Base-by-base conservation (phyloP, 495 filamentous ascomycete genomes). In the Hypoxylon lienhwacheense region DNA sequence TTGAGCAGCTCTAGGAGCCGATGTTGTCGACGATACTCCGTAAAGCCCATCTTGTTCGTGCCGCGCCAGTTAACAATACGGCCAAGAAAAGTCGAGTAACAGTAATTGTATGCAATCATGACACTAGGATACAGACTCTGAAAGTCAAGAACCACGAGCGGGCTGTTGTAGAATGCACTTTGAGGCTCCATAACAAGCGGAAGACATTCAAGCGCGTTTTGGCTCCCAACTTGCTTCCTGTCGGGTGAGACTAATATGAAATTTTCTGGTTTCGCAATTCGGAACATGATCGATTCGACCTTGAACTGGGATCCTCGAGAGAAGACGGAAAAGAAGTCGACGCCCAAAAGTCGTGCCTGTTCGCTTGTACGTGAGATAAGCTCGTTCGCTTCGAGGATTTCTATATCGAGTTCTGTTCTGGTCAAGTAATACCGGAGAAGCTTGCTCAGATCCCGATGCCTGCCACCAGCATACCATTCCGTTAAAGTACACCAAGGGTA, bases 21-120 rank as follows among this genome's bases (percentile, higher is more conserved):
- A 8, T 84, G 79, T 57, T 88, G 77, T 47, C 95, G 79, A 47
- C 84, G 72, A 71, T 91, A 96, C 47, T 96, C 85, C 29, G 81
- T 78, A 61, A 98, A 95, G 0, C 93, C 93, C 86, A 98, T 88
- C 71, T 98, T 98, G 71, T 93, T 91, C 37, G 82, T 83, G 11
- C 91, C 91, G 19, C 89, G 81, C 93, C 92, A 96, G 60, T 80
- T 80, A 16, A 84, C 79, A 22, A 92, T 82, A 37, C 93, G 83
- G 2, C 93, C 93, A 5, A 98, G 80, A 56, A 90, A 98, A 0
- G 93, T 98, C 0, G 93, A 97, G 68, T 98, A 98, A 73, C 93
- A 98, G 71, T 97, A 96, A 66, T 98, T 98, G 71, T 98, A 97
- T 0, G 93, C 93, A 60, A 98, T 97, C 91, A 98, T 97, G 37